phyloP scores from a whole-genome alignment of 2,329 filamentous ascomycete species.

The Bimuria novae-zelandiae region DNA sequence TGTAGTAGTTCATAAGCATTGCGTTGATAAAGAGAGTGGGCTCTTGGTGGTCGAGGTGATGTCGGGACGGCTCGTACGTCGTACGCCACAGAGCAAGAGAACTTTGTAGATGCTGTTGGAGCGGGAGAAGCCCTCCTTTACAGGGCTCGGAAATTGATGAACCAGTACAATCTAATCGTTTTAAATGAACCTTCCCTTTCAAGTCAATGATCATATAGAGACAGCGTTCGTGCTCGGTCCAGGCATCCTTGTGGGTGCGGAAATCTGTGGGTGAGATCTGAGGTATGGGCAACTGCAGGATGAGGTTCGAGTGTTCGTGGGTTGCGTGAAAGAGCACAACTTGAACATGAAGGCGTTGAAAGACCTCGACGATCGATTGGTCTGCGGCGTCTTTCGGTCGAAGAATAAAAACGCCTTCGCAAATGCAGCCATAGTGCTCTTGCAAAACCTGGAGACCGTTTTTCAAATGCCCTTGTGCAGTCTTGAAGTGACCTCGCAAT shows the following conservation, averaged over 20 bases:
- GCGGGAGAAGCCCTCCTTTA: background rate
- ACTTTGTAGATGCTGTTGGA: background rate
- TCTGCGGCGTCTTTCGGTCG: constrained; percentile 40
- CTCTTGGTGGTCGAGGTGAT: background rate
- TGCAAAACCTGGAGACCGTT: constrained; percentile 46
- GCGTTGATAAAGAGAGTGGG: constrained; percentile 2
- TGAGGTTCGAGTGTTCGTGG: background rate
- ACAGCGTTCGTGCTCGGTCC: constrained; percentile 5
- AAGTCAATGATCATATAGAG: constrained; percentile 7
- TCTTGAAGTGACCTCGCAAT: constrained; percentile 46
- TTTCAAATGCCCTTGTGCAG: constrained; percentile 43
- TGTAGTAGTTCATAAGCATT: constrained; percentile 9
- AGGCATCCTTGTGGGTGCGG: constrained; percentile 6
- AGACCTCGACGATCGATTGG: constrained; percentile 51
- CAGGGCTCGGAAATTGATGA: background rate
- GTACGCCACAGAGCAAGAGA: background rate
- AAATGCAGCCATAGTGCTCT: constrained; percentile 19
- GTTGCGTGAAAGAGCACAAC: constrained; percentile 14
- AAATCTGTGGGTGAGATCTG: background rate
- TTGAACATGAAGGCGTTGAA: constrained; percentile 32
- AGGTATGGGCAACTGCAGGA: background rate
- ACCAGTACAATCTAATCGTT: background rate
- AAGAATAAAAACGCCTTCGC: constrained; percentile 9
- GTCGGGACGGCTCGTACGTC: background rate
- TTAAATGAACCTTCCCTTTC: background rate